Evolutionary conservation across 116 monocot genomes (phyloP), one percentile per base, ranked within the genome.

Genomic region (Iris pallida): DNA sequence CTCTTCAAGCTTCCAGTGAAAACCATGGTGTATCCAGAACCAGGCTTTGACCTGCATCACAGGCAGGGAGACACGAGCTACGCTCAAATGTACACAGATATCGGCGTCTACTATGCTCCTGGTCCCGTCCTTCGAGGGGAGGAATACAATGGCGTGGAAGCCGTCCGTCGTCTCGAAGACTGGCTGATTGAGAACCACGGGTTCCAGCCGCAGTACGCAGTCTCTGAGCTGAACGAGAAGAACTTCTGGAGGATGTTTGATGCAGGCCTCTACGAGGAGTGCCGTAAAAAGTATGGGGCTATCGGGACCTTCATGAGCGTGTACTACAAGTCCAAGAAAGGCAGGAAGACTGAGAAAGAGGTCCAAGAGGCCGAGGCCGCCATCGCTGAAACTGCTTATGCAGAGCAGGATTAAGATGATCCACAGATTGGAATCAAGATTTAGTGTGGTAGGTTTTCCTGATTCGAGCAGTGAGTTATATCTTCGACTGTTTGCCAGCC

Each of bases 161-260:
- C 85, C 4, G 81, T 89, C 3, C 76, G 73, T 14, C 74, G 8
- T 10, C 57, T 82, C 0, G 89, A 89, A 60, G 65, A 82, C 7
- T 89, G 89, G 89, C 47, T 89, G 69, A 85, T 85, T 40, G 65
- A 83, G 63, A 82, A 85, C 43, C 77, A 85, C 17, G 75, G 85
- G 0, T 89, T 82, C 78, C 89, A 89, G 61, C 82, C 86, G n/a
- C 86, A 86, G 54, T 82, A 82, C 16, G 73, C 82, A 0, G 86
- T 86, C 20, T 77, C 82, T 7, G 86, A 86, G 58, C 86, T 86
- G 66, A 76, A 10, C 4, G 86, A 86, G 79, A 86, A 80, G 63
- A 63, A 86, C 61, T 86, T 86, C 82, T 86, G 86, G 86, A 64
- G 82, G 16, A 86, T 86, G 86, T 82, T 86, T 65, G 80, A 86